Evolutionary conservation across 768 basidiomycete species (phyloP), one percentile per base, ranked within the genome.

Genomic region (Mycena haematopus): DNA sequence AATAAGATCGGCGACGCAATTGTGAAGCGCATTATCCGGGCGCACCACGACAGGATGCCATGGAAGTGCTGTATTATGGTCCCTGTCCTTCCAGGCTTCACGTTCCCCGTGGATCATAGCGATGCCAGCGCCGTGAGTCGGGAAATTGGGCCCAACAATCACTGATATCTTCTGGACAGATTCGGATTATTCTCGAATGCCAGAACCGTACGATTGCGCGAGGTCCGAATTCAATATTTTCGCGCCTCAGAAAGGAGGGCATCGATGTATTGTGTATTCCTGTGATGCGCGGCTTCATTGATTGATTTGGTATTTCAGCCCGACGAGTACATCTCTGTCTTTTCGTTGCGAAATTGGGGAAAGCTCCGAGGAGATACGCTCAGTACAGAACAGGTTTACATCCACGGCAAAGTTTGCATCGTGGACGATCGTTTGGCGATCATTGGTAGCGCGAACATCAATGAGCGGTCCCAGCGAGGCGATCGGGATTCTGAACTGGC

Each of bases 401-500:
- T 96, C 64, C 95, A 96, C 72, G 91, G 84, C 47, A 94, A 95
- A 79, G 84, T 89, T 21, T 90, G 89, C 68, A 88, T 99, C 57
- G 95, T 98, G 6, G 97, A 99, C 73, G 96, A 99, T 73, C 88
- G 97, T 55, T 79, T 95, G 60, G 95, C 86, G 33, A 95, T 97
- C 71, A 97, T 97, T 66, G 95, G 95, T 17, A 95, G 94, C 57
- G 96, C 96, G 19, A 99, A 97, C 74, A 95, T 99, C 79, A 99
- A 99, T 72, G 97, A 99, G 73, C 87, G 97, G 38, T 96, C 94
- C 15, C 93, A 93, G 71, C 84, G 94, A 29, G 97, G 97, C 24
- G 96, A 99, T 73, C 89, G 97, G 29, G 97, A 99, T 75, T 99
- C 96, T 2, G 97, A 99, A 73, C 74, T 99, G 35, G 94, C 95